A percentile compares a stretch with the other conserved stretches of the same genome.
Evolutionary conservation across 306 rosid species (phyloP).

Genomic region (Acacia confusa): DNA sequence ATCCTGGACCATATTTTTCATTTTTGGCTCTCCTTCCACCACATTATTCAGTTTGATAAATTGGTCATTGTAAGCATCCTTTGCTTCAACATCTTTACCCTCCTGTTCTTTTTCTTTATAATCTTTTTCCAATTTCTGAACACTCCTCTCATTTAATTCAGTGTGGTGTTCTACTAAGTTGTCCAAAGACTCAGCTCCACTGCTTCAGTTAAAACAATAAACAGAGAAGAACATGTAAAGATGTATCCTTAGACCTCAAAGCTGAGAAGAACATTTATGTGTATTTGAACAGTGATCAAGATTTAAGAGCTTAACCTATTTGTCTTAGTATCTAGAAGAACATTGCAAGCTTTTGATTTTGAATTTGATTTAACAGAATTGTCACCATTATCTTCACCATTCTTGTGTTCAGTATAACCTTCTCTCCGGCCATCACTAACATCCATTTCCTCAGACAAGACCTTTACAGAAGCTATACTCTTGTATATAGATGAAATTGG

Average conservation of each 20-base stretch:
- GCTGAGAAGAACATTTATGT: slow-evolving; percentile 12
- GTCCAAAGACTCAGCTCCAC: slow-evolving; percentile 29
- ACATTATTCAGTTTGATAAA: slow-evolving; percentile 22
- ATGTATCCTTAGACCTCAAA: background rate
- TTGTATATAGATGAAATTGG: slow-evolving; percentile 56
- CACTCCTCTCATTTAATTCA: slow-evolving; percentile 21
- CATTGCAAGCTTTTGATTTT: slow-evolving; percentile 31
- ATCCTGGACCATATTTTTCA: slow-evolving; percentile 30
- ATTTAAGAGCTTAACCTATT: slow-evolving; percentile 35
- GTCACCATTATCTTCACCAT: slow-evolving; percentile 35
- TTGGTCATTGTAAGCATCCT: slow-evolving; percentile 24
- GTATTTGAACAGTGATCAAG: background rate
- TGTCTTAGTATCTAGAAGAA: slow-evolving; percentile 39
- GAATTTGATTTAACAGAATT: slow-evolving; percentile 27
- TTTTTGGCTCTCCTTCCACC: slow-evolving; percentile 27
- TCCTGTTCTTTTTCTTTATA: slow-evolving; percentile 24
- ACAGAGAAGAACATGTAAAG: slow-evolving; percentile 11
- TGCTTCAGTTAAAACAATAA: slow-evolving; percentile 28
- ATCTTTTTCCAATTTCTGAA: slow-evolving; percentile 30
- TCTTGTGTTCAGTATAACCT: slow-evolving; percentile 39
- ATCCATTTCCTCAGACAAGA: slow-evolving; percentile 36
- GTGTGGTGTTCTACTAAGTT: slow-evolving; percentile 26
- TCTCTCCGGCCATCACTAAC: slow-evolving; percentile 33
- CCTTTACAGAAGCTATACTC: slow-evolving; percentile 32
- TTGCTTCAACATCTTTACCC: slow-evolving; percentile 2